These are phyloP conservation scores for Podospora tetraspora DNA, from an alignment of 495 filamentous ascomycete species.

Conservation along the genomic window DNA sequence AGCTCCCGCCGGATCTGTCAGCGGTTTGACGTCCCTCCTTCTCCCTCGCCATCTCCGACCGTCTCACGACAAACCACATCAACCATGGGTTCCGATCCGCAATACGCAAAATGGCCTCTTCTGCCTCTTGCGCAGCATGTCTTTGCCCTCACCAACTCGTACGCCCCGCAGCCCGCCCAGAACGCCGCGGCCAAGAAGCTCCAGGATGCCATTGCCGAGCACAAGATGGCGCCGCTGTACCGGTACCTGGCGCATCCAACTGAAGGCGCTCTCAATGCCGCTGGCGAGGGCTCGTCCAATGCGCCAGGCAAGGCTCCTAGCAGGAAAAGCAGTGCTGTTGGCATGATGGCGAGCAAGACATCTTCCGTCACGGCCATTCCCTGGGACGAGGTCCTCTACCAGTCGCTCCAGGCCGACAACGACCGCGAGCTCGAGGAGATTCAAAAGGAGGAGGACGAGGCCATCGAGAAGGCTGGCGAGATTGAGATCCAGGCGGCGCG, in stretches of 20 bases:
- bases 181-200: constrained; percentile 74
- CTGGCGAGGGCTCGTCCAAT: constrained; percentile 60
- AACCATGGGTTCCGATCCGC: constrained; percentile 89
- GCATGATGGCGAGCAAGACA: constrained; percentile 65
- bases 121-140: constrained; percentile 92
- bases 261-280: constrained; percentile 81
- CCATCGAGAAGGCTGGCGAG: constrained; percentile 89
- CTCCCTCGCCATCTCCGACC: neutral
- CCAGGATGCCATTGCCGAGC: constrained; percentile 85
- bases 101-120: constrained; percentile 91
- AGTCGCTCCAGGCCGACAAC: constrained; percentile 79
- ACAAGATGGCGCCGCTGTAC: constrained; percentile 97
- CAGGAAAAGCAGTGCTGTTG: constrained; percentile 57
- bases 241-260: constrained; percentile 87
- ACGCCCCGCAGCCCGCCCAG: constrained; percentile 59
- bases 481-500: constrained; percentile 88
- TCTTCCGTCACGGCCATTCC: constrained; percentile 61
- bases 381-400: constrained; percentile 88
- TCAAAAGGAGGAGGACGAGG: constrained; percentile 93
- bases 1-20: neutral
- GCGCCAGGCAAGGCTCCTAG: constrained; percentile 45
- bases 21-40: constrained; percentile 1
- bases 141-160: constrained; percentile 91
- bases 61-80: constrained; percentile 9
- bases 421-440: constrained; percentile 84